Evolutionary conservation across 345 rosid species (phyloP).

Genomic region (Ailanthus altissimus): DNA sequence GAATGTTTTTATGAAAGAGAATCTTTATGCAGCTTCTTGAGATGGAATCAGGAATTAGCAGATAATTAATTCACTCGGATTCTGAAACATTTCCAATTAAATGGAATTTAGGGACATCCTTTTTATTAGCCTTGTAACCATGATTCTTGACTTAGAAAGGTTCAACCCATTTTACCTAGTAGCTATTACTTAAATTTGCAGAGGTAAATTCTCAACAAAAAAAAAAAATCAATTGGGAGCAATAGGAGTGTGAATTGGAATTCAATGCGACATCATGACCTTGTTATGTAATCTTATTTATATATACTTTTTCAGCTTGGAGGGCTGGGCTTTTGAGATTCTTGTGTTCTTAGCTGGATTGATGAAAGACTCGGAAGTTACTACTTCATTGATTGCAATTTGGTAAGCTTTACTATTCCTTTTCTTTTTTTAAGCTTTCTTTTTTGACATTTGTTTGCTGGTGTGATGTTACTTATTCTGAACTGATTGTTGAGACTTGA

Average conservation of each 20-base stretch:
- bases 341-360: slow-evolving; percentile 74
- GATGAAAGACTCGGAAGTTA: slow-evolving; percentile 57
- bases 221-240: neutral
- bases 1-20: neutral
- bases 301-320: slow-evolving; percentile 46
- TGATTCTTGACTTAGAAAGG: neutral
- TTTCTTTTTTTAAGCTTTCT: neutral
- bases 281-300: neutral
- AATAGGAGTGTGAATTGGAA: neutral
- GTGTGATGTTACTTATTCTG: neutral
- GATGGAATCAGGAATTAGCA: neutral
- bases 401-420: slow-evolving; percentile 45
- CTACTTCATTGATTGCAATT: slow-evolving; percentile 71
- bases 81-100: no score
- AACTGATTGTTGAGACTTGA: neutral
- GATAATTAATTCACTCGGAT: no score
- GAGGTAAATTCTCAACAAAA: neutral
- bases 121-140: neutral
- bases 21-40: neutral
- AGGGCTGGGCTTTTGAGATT: slow-evolving; percentile 79
- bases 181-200: neutral
- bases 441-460: neutral
- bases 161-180: neutral
- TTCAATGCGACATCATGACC: neutral
- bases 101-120: neutral